Conservation (phyloP, 73 alveolate species). For the Diophrys appendiculata region DNA sequence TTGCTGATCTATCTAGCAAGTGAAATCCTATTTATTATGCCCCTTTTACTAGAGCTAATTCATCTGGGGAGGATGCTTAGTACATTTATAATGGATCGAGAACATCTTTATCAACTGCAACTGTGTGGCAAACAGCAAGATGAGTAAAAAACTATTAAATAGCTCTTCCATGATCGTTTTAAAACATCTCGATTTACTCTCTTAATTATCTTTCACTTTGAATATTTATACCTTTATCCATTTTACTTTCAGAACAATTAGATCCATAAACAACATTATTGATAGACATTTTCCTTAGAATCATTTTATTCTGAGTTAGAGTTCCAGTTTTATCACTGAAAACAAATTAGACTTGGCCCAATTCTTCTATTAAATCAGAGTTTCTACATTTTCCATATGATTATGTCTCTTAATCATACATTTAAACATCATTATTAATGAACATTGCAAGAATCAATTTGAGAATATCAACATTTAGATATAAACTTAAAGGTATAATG, state of each 20-base stretch:
- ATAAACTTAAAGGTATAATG: constrained; percentile 94
- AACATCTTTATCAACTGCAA: constrained; percentile 76
- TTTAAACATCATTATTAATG: constrained; percentile 78
- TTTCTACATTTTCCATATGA: constrained; percentile 90
- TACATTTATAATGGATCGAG: constrained; percentile 62
- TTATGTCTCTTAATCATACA: constrained; percentile 77
- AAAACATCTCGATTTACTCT: constrained; percentile 1
- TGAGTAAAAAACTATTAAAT: constrained; percentile 52
- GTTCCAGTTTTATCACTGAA: constrained; percentile 99
- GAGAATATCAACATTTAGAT: constrained; percentile 93
- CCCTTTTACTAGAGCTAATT: constrained; percentile 80
- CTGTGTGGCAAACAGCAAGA: constrained; percentile 83
- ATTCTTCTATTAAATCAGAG: constrained; percentile 97
- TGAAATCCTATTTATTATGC: constrained; percentile 69
- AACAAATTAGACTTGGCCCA: constrained; percentile 98
- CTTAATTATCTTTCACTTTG: background rate
- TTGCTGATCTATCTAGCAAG: constrained; percentile 60
- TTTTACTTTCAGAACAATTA: constrained; percentile 15
- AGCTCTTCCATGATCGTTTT: constrained; percentile 13
- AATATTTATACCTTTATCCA: background rate
- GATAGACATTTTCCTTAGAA: constrained; percentile 89
- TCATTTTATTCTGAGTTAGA: constrained; percentile 97
- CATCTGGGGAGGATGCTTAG: constrained; percentile 87
- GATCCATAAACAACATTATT: constrained; percentile 77
- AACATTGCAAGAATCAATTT: constrained; percentile 85